Evolutionary conservation across 257 asterid species (phyloP), one percentile per base, ranked within the genome.

Genomic region (Solanum paucissectum): DNA sequence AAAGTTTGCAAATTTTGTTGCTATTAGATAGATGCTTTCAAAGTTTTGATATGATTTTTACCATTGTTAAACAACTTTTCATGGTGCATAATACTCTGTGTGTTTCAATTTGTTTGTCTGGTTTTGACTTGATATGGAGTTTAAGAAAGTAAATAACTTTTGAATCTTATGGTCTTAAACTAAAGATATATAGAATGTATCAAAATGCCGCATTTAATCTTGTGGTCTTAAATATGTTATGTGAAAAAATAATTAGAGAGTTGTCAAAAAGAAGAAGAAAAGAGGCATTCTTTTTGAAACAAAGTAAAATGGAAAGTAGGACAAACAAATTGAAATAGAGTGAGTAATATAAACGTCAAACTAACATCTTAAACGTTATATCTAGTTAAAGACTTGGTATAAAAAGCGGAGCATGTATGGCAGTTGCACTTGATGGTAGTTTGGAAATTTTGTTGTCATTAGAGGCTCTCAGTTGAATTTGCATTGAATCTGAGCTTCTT

Each of bases 51-150:
- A 18, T 72, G 44, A 33, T 72, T 72, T 72, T 66, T 72, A 9
- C n/a, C 12, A 72, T 72, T 33, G 44, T 18, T 72, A 18, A 72
- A 34, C 44, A 72, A 33, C 44, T 72, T 71, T 8, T 72, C 81
- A 72, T 72, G 25, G 37, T 33, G 2, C 81, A 1, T 34, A 33
- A 72, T 33, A 10, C 33, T 64, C 0, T 5, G 1, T n/a, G 32
- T 0, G 16, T 62, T 62, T 64, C 0, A n/a, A n/a, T 11, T n/a
- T n/a, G 7, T n/a, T 62, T 62, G 71, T 62, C 0, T 0, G 33
- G 72, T 64, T n/a, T 64, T n/a, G 33, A 10, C 16, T 62, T n/a
- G 33, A n/a, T 11, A 10, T 1, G 1, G 7, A 10, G 33, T 62
- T 62, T 62, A 0, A n/a, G 33, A 62, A 62, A n/a, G 8, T 10